These are phyloP conservation scores for Euphorbia schlechtendalii DNA, from an alignment of 441 rosid species.

Conservation along the genomic window DNA sequence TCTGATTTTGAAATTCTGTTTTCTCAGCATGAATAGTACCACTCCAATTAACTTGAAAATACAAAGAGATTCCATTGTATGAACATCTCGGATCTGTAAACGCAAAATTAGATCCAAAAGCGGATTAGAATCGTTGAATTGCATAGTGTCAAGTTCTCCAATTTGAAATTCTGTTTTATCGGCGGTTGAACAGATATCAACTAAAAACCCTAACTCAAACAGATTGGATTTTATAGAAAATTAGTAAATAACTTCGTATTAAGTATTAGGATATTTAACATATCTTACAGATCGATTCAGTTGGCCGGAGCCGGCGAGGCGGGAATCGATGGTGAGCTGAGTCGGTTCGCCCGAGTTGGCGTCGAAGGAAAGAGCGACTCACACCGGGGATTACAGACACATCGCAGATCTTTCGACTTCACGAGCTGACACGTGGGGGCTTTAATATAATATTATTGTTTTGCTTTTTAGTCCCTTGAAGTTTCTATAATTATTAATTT, in stretches of 20 bases:
- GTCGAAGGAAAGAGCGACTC: constrained; percentile 27
- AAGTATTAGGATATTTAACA: constrained; percentile 6
- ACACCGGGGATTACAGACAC: constrained; percentile 29
- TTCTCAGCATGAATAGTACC: too few species aligned
- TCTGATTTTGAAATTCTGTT: too few species aligned
- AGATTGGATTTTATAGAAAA: not conserved
- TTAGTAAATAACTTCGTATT: constrained; percentile 5
- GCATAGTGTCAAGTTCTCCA: too few species aligned
- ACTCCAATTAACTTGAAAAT: too few species aligned
- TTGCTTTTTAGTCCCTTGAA: not conserved
- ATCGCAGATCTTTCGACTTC: constrained; percentile 22
- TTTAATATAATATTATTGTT: not conserved
- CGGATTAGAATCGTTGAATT: too few species aligned
- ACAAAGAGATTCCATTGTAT: too few species aligned
- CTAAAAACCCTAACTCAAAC: constrained; percentile 24
- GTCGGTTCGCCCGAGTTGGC: constrained; percentile 27
- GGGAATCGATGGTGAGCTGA: constrained; percentile 21
- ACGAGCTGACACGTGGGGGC: constrained; percentile 32
- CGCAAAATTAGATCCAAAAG: too few species aligned
- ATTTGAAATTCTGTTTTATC: not conserved
- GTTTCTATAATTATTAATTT: not conserved
- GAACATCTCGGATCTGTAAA: too few species aligned
- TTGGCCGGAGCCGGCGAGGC: constrained; percentile 1
- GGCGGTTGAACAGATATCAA: not conserved
- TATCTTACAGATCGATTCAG: constrained; percentile 27